These are phyloP conservation scores for Camellia lanceoleosa DNA, from an alignment of 148 eudicot genomes.

Conservation along the genomic window DNA sequence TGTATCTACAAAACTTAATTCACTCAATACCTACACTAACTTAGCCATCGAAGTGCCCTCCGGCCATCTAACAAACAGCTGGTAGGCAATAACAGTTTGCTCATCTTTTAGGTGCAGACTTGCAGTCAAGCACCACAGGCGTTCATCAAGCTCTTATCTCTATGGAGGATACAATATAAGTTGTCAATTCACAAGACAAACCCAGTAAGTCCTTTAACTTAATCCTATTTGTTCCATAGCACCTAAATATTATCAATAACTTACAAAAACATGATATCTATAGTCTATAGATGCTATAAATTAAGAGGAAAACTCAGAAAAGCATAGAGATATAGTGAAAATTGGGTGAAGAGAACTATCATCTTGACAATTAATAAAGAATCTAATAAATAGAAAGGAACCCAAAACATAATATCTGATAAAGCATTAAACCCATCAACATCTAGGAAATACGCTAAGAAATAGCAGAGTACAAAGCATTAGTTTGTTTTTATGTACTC, in stretches of 20 bases:
- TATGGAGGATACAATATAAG: background rate
- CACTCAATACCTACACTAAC: too few species aligned
- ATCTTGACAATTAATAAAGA: background rate
- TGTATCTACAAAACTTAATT: too few species aligned
- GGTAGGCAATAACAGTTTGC: too few species aligned
- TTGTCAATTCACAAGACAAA: background rate
- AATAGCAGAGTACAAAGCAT: background rate
- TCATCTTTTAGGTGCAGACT: too few species aligned
- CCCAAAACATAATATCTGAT: background rate
- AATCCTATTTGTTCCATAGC: background rate
- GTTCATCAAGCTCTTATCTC: too few species aligned
- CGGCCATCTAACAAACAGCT: too few species aligned
- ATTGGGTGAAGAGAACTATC: background rate
- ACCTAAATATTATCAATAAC: background rate
- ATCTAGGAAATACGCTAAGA: background rate
- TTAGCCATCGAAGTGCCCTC: too few species aligned
- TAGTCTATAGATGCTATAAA: background rate
- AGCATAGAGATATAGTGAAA: background rate
- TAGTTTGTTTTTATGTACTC: constrained; percentile 8
- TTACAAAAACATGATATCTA: too few species aligned
- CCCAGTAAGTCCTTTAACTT: background rate
- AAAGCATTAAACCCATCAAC: background rate
- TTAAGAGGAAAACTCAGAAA: background rate
- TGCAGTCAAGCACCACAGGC: too few species aligned
- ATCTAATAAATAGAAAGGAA: background rate